phyloP scores from a whole-genome alignment of 129 eudicot species.

The Flaveria ramosissima region DNA sequence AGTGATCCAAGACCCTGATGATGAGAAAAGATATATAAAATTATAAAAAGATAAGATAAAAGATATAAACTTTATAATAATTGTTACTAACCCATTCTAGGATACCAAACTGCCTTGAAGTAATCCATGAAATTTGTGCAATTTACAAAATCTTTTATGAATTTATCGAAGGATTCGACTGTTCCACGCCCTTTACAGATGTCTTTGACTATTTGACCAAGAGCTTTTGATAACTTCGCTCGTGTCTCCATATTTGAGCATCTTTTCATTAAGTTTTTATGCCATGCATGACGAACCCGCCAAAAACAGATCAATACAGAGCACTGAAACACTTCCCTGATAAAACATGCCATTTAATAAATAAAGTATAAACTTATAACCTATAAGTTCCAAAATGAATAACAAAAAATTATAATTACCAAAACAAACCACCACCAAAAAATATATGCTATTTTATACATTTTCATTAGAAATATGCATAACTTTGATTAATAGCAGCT shows the following conservation, averaged over 20 bases:
- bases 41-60: neutral
- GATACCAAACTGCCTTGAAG: constrained; percentile 86
- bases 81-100: constrained; percentile 61
- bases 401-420: neutral
- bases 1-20: constrained; percentile 60
- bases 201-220: constrained; percentile 61
- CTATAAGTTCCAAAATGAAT: neutral
- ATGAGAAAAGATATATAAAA: constrained; percentile 5
- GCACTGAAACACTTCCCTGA: constrained; percentile 81
- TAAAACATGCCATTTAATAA: neutral
- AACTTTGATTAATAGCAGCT: neutral
- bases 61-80: neutral
- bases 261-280: constrained; percentile 68
- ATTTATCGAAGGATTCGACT: constrained; percentile 45
- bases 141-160: constrained; percentile 59
- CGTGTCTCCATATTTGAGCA: constrained; percentile 58
- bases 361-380: neutral
- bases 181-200: constrained; percentile 58
- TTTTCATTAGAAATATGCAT: neutral
- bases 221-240: constrained; percentile 48
- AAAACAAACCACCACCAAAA: neutral
- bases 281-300: constrained; percentile 97
- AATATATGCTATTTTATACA: neutral
- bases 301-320: constrained; percentile 77
- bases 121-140: constrained; percentile 69